Evolutionary conservation across 106 monocot species (phyloP).

Genomic region (Acanthochlamys bracteata): DNA sequence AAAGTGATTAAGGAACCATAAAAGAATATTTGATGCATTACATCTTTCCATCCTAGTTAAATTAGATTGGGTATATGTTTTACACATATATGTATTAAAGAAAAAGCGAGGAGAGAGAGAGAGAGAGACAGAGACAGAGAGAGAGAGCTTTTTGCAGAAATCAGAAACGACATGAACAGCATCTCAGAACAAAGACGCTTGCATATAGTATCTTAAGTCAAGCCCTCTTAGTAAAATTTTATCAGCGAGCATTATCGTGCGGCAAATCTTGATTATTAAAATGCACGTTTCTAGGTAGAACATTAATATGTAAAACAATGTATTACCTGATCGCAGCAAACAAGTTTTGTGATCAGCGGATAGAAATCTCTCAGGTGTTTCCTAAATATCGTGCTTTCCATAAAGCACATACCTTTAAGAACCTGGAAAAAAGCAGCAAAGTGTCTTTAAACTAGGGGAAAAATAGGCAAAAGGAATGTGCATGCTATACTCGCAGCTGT

Average conservation of each 20-base stretch:
- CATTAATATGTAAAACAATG: background rate
- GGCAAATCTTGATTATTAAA: background rate
- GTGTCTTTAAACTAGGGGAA: too few species aligned
- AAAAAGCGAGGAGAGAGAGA: background rate
- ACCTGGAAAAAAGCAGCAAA: slow-evolving; percentile 42
- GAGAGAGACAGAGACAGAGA: background rate
- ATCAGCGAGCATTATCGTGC: background rate
- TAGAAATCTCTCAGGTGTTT: slow-evolving; percentile 72
- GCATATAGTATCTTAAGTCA: background rate
- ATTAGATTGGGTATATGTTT: background rate
- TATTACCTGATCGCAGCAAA: slow-evolving; percentile 83
- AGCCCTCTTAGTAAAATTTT: background rate
- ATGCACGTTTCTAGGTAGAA: background rate
- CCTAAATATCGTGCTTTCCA: slow-evolving; percentile 63
- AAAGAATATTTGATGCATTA: background rate
- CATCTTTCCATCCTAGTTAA: background rate
- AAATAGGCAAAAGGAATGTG: background rate
- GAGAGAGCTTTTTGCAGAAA: background rate
- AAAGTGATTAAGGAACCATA: background rate
- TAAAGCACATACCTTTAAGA: slow-evolving; percentile 61
- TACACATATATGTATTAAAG: too few species aligned
- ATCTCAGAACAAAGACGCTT: background rate
- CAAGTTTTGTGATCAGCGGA: slow-evolving; percentile 72
- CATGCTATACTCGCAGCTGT: background rate
- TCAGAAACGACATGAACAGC: background rate